Percentiles rank a stretch among this genome's conserved stretches.
phyloP scores from a whole-genome alignment of 139 green algal genomes.

The Tetraselmis striata region DNA sequence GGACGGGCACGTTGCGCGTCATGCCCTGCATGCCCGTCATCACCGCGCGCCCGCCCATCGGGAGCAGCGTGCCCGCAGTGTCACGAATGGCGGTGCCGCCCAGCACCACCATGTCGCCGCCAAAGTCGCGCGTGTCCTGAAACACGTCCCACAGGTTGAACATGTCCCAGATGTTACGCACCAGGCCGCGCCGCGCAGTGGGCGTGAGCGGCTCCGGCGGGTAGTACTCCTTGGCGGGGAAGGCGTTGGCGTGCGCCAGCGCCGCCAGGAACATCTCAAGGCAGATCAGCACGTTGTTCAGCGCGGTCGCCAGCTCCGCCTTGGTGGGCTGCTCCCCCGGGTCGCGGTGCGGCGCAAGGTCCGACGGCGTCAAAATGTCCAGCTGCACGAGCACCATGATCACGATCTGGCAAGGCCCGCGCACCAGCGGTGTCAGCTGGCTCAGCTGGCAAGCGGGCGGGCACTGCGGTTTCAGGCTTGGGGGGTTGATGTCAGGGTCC shows the following conservation, averaged over 20 bases:
- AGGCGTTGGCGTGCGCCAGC: slow-evolving; percentile 81
- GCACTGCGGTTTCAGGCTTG: no score
- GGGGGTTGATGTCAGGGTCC: no score
- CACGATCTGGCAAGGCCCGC: neutral
- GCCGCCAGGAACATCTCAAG: slow-evolving; percentile 96
- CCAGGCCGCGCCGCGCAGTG: neutral
- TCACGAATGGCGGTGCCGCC: neutral
- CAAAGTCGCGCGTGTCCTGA: neutral
- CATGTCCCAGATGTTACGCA: slow-evolving; percentile 8
- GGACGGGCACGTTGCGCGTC: neutral
- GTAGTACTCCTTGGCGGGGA: slow-evolving; percentile 58
- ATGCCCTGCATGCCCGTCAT: no score
- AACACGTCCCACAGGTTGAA: slow-evolving; percentile 14
- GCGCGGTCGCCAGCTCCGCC: neutral
- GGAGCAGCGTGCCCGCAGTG: neutral
- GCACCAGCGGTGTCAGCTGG: neutral
- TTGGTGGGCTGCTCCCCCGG: slow-evolving; percentile 48
- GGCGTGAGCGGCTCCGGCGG: neutral
- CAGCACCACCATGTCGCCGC: neutral
- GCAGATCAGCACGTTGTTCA: slow-evolving; percentile 82
- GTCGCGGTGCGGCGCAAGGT: neutral
- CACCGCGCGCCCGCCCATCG: neutral
- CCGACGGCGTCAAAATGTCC: neutral
- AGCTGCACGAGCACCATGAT: neutral
- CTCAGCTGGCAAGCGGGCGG: no score